Percentiles rank a stretch among this genome's conserved stretches.
Evolutionary conservation across 1,139 yeast species (phyloP).

Genomic region (Ogataea hybrid): DNA sequence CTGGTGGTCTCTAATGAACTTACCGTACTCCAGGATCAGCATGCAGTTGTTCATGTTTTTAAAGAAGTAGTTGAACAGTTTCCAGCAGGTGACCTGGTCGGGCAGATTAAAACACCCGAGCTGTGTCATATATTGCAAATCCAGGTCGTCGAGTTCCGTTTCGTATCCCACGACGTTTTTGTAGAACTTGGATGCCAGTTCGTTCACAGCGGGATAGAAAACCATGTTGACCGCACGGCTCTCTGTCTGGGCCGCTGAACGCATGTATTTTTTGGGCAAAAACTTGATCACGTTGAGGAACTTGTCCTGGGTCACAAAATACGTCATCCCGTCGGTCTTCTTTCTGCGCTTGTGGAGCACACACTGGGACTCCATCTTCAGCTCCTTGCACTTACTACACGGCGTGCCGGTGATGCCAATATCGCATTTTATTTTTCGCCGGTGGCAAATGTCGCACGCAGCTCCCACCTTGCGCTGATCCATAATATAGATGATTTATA

Average conservation of each 20-base stretch:
- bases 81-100: constrained; percentile 54
- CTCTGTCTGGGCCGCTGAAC: constrained; percentile 7
- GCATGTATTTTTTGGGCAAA: constrained; percentile 9
- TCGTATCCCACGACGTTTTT: constrained; percentile 13
- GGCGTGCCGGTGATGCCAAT: constrained; percentile 13
- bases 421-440: constrained; percentile 18
- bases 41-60: constrained; percentile 48
- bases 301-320: constrained; percentile 11
- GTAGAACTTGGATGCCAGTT: constrained; percentile 10
- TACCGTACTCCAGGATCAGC: constrained; percentile 62
- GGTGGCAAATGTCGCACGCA: constrained; percentile 18
- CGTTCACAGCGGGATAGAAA: constrained; percentile 10
- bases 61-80: constrained; percentile 60
- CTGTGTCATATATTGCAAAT: constrained; percentile 61
- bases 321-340: constrained; percentile 13
- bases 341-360: constrained; percentile 14
- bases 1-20: constrained; percentile 54
- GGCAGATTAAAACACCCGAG: constrained; percentile 74
- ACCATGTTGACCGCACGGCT: constrained; percentile 3
- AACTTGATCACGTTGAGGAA: constrained; percentile 10
- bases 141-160: constrained; percentile 51
- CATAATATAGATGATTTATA: neutral
- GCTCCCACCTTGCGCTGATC: constrained; percentile 9
- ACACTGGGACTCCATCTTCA: constrained; percentile 14
- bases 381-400: constrained; percentile 16